phyloP scores from a whole-genome alignment of 176 grass and related monocot species.

The Triticum monococcum region DNA sequence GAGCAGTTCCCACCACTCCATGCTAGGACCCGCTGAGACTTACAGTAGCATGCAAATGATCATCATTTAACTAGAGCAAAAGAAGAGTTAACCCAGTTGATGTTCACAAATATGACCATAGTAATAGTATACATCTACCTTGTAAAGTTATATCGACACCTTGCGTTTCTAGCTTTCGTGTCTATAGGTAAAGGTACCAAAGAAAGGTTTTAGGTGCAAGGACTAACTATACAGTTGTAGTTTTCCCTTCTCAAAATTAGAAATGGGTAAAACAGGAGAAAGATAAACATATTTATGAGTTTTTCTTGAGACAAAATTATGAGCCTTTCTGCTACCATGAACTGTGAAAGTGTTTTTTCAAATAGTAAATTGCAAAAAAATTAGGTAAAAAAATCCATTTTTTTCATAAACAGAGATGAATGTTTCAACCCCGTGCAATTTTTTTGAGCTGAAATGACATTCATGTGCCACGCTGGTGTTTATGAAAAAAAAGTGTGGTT shows the following conservation, averaged over 20 bases:
- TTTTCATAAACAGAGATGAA: no score
- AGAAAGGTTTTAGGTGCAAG: conserved; percentile 16
- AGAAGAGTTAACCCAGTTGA: conserved; percentile 57
- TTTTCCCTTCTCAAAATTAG: conserved; percentile 15
- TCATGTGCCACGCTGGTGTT: no score
- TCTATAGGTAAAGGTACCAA: conserved; percentile 26
- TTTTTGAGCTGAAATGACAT: no score
- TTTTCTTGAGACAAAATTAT: neutral
- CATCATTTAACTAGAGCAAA: conserved; percentile 28
- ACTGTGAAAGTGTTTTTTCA: no score
- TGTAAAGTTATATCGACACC: conserved; percentile 25
- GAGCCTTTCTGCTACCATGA: neutral
- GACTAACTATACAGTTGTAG: conserved; percentile 34
- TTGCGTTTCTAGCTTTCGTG: neutral
- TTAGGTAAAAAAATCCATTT: no score
- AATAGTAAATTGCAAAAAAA: no score
- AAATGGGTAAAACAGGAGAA: neutral
- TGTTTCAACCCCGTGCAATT: no score
- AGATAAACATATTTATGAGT: neutral
- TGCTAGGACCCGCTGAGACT: conserved; percentile 30
- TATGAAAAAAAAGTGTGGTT: no score
- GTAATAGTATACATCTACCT: conserved; percentile 9
- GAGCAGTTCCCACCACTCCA: conserved; percentile 68
- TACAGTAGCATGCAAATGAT: conserved; percentile 34
- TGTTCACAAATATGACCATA: conserved; percentile 21